Base-by-base conservation (phyloP, 1,284 basidiomycete genomes). In the Megacollybia platyphylla region DNA sequence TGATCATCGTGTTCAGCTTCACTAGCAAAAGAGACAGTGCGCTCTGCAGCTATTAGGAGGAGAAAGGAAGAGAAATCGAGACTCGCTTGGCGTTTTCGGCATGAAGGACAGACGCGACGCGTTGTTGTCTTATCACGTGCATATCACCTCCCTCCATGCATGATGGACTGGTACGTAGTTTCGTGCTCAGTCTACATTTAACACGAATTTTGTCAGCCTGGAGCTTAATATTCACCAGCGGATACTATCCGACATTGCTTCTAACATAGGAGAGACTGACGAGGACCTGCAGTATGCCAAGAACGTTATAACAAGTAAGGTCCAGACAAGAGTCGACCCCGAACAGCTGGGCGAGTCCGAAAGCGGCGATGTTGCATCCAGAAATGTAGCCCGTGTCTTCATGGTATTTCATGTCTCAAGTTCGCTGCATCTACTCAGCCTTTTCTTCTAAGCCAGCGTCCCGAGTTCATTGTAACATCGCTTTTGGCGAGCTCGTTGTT, bases 141-240 rank as follows among this genome's bases (percentile, higher is more conserved):
- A 20, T 26, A 26, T 30, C 40, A 13, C 24, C 15, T 27, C 35
- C 44, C 31, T 38, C 42, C 28, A 34, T 26, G 26, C 37, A 5
- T 20, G 20, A 63, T 64, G 62, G 62, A 64, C 50, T 64, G 57
- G 62, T 63, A 46, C 52, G 58, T 46, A 26, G 27, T 26, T n/a
- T 27, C n/a, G 11, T 42, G 20, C 36, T 37, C 41, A 30, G 18
- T 26, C 28, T 5, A 10, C 37, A 11, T 29, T 32, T 9, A 27
- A 20, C 3, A 36, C 39, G 11, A 27, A 17, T 31, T 11, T 13
- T 7, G 41, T n/a, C 46, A 85, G 81, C 50, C 60, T 86, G 17
- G 82, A 86, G 53, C 59, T 86, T 13, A 84, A 87, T 60, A 79
- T 91, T 43, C 86, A 84, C 52, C 82, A 87, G 55, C 71, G 76